Evolutionary conservation across 2,329 filamentous ascomycete species (phyloP).

Genomic region (Trichophaea hybrida): DNA sequence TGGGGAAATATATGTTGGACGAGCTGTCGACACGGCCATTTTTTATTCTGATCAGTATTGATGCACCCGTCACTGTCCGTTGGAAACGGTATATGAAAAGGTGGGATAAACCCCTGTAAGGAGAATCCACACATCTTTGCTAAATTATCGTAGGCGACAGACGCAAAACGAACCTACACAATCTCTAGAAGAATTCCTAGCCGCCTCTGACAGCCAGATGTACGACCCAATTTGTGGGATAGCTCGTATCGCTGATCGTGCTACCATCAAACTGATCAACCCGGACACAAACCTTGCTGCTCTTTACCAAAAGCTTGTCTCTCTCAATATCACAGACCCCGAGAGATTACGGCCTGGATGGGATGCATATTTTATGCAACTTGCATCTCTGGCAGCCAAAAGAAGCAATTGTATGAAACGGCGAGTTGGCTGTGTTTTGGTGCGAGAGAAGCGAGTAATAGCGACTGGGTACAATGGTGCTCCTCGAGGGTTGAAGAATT

Average conservation of each 20-base stretch:
- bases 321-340: slow-evolving; percentile 62
- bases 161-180: background rate
- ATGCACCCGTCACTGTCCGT: slow-evolving; percentile 71
- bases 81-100: slow-evolving; percentile 49
- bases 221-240: slow-evolving; percentile 53
- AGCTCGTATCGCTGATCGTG: slow-evolving; percentile 63
- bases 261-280: slow-evolving; percentile 77
- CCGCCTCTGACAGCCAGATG: slow-evolving; percentile 55
- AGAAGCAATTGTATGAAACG: slow-evolving; percentile 97
- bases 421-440: slow-evolving; percentile 84
- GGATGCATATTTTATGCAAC: slow-evolving; percentile 96
- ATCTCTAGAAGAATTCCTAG: slow-evolving; percentile 43
- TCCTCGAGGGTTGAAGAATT: slow-evolving; percentile 77
- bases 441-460: slow-evolving; percentile 72
- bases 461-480: slow-evolving; percentile 97
- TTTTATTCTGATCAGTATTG: slow-evolving; percentile 82
- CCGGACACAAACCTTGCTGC: slow-evolving; percentile 56
- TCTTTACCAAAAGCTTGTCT: slow-evolving; percentile 56
- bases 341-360: slow-evolving; percentile 74
- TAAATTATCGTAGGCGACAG: background rate
- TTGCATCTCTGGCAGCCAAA: slow-evolving; percentile 81
- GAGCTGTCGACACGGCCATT: slow-evolving; percentile 67
- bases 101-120: background rate
- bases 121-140: background rate
- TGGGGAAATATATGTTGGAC: slow-evolving; percentile 58